A percentile compares a stretch with the other conserved stretches of the same genome.
Evolutionary conservation across 2,329 filamentous ascomycete species (phyloP).

Genomic region (Ophiosphaerella narmari): DNA sequence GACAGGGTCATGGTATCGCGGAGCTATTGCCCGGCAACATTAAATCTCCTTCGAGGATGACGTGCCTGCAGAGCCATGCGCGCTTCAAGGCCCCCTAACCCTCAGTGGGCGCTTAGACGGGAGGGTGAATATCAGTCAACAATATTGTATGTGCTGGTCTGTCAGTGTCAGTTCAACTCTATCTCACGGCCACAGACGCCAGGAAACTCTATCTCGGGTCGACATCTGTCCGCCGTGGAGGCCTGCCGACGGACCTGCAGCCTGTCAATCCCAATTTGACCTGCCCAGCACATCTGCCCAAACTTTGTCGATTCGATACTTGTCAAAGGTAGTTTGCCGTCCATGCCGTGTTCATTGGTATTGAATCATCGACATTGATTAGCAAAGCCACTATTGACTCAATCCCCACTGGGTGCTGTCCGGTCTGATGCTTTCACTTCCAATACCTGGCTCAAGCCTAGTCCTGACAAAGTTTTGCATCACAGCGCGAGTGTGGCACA

Average conservation of each 20-base stretch:
- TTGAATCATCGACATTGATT: background rate
- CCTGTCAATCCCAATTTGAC: constrained; percentile 19
- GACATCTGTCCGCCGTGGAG: background rate
- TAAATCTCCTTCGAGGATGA: constrained; percentile 37
- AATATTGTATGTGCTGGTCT: constrained; percentile 13
- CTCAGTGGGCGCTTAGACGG: too few species aligned
- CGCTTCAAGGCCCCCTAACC: constrained; percentile 7
- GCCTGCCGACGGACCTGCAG: constrained; percentile 16
- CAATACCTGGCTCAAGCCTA: background rate
- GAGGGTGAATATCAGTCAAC: constrained; percentile 18
- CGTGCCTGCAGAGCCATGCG: constrained; percentile 32
- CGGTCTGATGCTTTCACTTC: constrained; percentile 8
- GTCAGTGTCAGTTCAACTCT: constrained; percentile 28
- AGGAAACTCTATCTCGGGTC: constrained; percentile 15
- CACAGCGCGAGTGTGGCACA: constrained; percentile 26
- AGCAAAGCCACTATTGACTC: constrained; percentile 23
- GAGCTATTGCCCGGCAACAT: constrained; percentile 20
- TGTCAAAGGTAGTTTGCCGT: background rate
- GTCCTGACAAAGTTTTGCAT: constrained; percentile 15
- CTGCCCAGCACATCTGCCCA: constrained; percentile 2
- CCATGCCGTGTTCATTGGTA: background rate
- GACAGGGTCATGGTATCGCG: constrained; percentile 20
- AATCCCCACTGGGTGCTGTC: constrained; percentile 13
- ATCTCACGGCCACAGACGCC: constrained; percentile 20
- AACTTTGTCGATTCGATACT: background rate